A percentile compares a stretch with the other conserved stretches of the same genome.
Conservation (phyloP, 257 asterid genomes). For the Plectranthus barbatus region DNA sequence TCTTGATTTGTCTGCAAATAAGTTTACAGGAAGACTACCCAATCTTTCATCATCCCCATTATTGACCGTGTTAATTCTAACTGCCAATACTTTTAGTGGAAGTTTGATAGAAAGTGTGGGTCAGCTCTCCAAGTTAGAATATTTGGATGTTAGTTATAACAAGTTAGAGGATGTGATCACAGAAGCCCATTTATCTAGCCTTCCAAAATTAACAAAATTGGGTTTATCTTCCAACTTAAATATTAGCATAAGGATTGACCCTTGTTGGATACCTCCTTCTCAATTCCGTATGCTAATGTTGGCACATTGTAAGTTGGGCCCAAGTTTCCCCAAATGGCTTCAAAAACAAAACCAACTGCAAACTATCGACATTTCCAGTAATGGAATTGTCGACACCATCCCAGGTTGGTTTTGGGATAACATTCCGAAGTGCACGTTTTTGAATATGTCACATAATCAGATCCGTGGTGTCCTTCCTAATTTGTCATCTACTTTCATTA, state of each 20-base stretch:
- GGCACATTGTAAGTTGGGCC: not conserved
- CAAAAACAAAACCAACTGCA: not conserved
- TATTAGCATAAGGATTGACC: too few species aligned
- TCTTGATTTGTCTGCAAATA: not conserved
- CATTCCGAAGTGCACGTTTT: not conserved
- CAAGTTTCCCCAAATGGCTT: not conserved
- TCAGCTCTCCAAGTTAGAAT: not conserved
- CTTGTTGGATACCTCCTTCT: not conserved
- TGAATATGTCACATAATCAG: not conserved
- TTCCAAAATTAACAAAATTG: not conserved
- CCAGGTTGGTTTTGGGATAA: not conserved
- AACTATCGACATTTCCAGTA: not conserved
- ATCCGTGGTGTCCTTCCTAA: not conserved
- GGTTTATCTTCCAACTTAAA: not conserved
- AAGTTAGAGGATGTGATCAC: not conserved
- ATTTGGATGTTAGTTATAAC: not conserved
- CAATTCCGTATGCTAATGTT: not conserved
- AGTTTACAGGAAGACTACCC: not conserved
- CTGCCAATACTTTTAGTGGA: not conserved
- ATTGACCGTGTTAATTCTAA: not conserved
- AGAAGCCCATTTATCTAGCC: not conserved
- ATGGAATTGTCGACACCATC: not conserved
- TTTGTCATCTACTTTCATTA: not conserved
- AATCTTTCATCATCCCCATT: not conserved
- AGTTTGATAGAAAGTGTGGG: not conserved